Conservation (phyloP, 768 basidiomycete species). For the Phylloporus arenicola region DNA sequence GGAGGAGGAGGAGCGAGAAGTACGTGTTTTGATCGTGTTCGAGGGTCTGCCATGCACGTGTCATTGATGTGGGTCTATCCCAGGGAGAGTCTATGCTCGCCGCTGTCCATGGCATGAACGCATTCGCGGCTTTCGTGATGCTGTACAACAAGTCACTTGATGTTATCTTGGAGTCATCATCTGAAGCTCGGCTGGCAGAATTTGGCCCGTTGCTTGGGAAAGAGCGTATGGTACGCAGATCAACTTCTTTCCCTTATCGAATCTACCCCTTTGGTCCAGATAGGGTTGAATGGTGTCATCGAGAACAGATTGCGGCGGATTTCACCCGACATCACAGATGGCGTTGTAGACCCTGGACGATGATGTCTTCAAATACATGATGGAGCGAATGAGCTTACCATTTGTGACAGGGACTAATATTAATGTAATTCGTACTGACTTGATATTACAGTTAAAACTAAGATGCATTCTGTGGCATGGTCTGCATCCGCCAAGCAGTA, state of each 20-base stretch:
- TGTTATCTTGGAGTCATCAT: slow-evolving; percentile 47
- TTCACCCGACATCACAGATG: slow-evolving; percentile 8
- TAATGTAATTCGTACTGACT: slow-evolving; percentile 27
- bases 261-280: slow-evolving; percentile 21
- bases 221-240: slow-evolving; percentile 47
- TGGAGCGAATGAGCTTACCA: slow-evolving; percentile 1
- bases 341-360: slow-evolving; percentile 8
- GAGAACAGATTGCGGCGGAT: slow-evolving; percentile 32
- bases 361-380: slow-evolving; percentile 10
- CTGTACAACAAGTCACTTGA: slow-evolving; percentile 50
- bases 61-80: slow-evolving; percentile 3
- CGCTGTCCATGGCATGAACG: slow-evolving; percentile 57
- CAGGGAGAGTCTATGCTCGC: slow-evolving; percentile 63
- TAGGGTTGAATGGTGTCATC: slow-evolving; percentile 33
- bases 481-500: slow-evolving; percentile 19
- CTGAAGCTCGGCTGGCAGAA: slow-evolving; percentile 42
- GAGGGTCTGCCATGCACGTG: slow-evolving; percentile 9
- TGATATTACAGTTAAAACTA: slow-evolving; percentile 24
- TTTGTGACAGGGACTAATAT: slow-evolving; percentile 17
- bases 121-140: slow-evolving; percentile 62
- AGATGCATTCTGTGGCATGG: slow-evolving; percentile 10
- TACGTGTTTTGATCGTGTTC: slow-evolving; percentile 20
- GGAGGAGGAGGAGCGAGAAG: slow-evolving; percentile 50
- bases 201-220: slow-evolving; percentile 46
- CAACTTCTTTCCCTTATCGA: slow-evolving; percentile 1